Evolutionary conservation across 169 alveolate species (phyloP), one percentile per base, ranked within the genome.

Genomic region (Plasmodium knowlesi): DNA sequence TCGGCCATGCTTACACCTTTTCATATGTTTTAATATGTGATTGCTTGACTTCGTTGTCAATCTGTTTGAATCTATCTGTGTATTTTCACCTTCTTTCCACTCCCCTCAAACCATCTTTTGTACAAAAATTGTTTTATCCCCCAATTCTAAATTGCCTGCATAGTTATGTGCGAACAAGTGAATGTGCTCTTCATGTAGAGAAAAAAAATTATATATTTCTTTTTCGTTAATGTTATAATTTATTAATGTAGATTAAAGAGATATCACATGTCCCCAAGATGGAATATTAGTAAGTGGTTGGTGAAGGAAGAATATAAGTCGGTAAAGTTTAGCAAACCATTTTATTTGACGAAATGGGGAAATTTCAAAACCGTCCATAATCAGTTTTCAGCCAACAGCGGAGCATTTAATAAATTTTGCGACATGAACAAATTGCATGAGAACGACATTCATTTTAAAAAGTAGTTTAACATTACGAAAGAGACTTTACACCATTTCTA

Each of bases 221-320:
- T 89, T 79, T 89, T 67, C 53, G 32, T 54, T 79, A 39, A 37
- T 39, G 32, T 79, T 46, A 86, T 34, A 57, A 54, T 89, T 89
- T 89, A 79, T 67, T 89, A 61, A 79, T 80, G 54, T 89, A 89
- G 94, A 89, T 79, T 89, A 80, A 89, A 89, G 90, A 79, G 94
- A 89, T 89, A 89, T 89, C 94, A 89, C 83, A 89, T 89, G 94
- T 89, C 94, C 82, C 94, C 94, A 50, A 39, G 94, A 80, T 89
- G 94, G 94, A 79, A 89, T 89, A 91, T 89, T 79, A 89, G 94
- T 89, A 89, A 89, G 61, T 89, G 94, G 94, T 46, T 89, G 43
- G 94, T 89, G 32, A 89, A 89, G 72, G 94, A 89, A 53, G 94
- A 89, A 79, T 89, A 79, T 34, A 89, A 89, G 70, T 89, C 94